A percentile compares a stretch with the other conserved stretches of the same genome.
Conservation (phyloP, 1,284 basidiomycete genomes). For the Puccinia hordei region DNA sequence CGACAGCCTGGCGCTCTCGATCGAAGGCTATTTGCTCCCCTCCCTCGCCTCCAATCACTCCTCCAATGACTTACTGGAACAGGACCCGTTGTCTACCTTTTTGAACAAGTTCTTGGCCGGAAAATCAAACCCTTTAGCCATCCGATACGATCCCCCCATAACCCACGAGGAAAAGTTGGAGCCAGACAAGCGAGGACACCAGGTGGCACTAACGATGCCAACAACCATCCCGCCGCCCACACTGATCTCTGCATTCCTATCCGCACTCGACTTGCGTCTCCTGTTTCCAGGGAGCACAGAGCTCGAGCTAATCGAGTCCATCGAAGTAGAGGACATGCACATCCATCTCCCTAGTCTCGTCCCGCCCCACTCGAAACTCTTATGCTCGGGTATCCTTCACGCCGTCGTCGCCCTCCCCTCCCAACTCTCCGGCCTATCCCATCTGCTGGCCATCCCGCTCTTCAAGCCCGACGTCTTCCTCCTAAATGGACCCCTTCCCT, state of each 20-base stretch:
- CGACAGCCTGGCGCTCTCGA: background rate
- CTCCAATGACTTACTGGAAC: too few species aligned
- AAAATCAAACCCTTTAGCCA: background rate
- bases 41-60: background rate
- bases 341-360: background rate
- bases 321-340: slow-evolving; percentile 16
- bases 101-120: slow-evolving; percentile 18
- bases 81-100: slow-evolving; percentile 6
- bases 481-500: slow-evolving; percentile 3
- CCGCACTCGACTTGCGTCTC: background rate
- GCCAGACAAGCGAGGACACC: background rate
- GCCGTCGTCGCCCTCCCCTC: background rate
- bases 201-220: too few species aligned
- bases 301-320: slow-evolving; percentile 1
- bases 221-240: background rate
- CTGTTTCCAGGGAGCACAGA: background rate
- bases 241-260: background rate
- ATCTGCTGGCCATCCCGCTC: background rate
- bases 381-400: background rate
- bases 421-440: background rate
- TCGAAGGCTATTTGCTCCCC: slow-evolving; percentile 10
- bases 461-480: slow-evolving; percentile 7
- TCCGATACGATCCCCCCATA: slow-evolving; percentile 5
- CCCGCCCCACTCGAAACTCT: background rate
- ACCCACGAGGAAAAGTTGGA: background rate